Percentiles rank a stretch among this genome's conserved stretches.
Conservation (phyloP, 163 green algal genomes). For the Dunaliella salina region DNA sequence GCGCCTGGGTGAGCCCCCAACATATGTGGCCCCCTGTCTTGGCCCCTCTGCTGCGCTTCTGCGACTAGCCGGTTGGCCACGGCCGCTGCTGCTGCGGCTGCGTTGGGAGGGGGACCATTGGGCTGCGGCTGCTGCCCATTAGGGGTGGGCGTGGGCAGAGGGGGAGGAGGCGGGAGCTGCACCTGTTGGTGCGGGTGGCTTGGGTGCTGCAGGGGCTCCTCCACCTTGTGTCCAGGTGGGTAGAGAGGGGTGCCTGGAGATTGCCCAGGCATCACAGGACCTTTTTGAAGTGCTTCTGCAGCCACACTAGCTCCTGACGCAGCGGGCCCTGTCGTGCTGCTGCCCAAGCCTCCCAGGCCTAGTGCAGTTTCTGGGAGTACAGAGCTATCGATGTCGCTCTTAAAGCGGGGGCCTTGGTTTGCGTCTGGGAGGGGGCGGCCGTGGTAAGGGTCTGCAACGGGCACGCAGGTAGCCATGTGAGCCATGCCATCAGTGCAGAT, state of each 20-base stretch:
- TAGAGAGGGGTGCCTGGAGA: too few relatives aligned
- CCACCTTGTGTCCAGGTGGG: too few relatives aligned
- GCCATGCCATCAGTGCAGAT: too few relatives aligned
- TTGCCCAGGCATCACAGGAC: too few relatives aligned
- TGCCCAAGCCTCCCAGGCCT: background rate
- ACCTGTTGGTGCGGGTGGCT: constrained; percentile 3
- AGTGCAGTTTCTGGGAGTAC: constrained; percentile 49
- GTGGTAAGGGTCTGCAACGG: background rate
- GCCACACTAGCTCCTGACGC: too few relatives aligned
- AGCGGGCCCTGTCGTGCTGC: too few relatives aligned
- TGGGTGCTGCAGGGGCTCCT: too few relatives aligned
- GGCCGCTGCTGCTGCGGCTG: background rate
- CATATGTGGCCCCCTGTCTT: background rate
- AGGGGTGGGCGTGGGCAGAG: background rate
- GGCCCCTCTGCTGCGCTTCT: background rate
- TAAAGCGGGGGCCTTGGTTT: constrained; percentile 15
- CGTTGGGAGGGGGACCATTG: too few relatives aligned
- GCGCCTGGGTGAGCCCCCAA: background rate
- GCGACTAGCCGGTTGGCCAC: constrained; percentile 10
- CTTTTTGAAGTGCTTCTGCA: too few relatives aligned
- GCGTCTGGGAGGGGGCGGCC: background rate
- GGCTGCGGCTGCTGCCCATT: too few relatives aligned
- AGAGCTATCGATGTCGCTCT: constrained; percentile 60
- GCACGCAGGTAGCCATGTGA: too few relatives aligned
- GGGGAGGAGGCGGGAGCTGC: constrained; percentile 20